Conservation (phyloP, 495 filamentous ascomycete species). For the Podospora sp. region DNA sequence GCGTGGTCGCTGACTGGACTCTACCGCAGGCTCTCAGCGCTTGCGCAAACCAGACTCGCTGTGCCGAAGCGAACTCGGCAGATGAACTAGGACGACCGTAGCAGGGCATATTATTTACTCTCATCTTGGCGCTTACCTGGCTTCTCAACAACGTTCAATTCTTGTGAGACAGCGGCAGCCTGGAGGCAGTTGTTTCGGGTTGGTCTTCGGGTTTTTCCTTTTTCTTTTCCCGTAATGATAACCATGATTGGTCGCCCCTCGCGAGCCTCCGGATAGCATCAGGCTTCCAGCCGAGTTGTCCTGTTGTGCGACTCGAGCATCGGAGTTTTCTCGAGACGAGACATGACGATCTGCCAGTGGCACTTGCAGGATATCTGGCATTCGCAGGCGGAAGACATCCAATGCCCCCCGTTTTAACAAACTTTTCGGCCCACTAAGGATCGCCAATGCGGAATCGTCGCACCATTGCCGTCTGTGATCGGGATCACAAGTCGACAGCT, state of each 20-base stretch:
- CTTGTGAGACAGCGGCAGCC: constrained; percentile 1
- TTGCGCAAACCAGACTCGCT: constrained; percentile 5
- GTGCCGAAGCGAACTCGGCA: constrained; percentile 17
- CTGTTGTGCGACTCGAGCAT: constrained; percentile 18
- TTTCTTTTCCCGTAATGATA: constrained; percentile 20
- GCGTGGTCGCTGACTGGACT: constrained; percentile 7
- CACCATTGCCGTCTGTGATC: not conserved
- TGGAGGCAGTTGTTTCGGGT: constrained; percentile 20
- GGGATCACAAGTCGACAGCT: not conserved
- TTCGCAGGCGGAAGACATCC: constrained; percentile 2
- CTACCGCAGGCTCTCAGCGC: not conserved
- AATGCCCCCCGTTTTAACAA: not conserved
- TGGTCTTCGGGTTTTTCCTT: constrained; percentile 12
- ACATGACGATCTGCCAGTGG: constrained; percentile 20
- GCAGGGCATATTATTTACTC: constrained; percentile 8
- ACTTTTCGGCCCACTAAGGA: not conserved
- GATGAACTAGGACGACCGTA: not conserved
- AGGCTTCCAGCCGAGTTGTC: constrained; percentile 16
- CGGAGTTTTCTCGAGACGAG: constrained; percentile 23
- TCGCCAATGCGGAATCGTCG: constrained; percentile 7
- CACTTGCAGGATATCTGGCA: constrained; percentile 17
- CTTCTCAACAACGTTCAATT: not conserved
- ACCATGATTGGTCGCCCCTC: constrained; percentile 21
- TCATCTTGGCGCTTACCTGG: constrained; percentile 1
- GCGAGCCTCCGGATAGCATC: constrained; percentile 19